Base-by-base conservation (phyloP, 345 rosid genomes). In the Bruguiera sexangula region DNA sequence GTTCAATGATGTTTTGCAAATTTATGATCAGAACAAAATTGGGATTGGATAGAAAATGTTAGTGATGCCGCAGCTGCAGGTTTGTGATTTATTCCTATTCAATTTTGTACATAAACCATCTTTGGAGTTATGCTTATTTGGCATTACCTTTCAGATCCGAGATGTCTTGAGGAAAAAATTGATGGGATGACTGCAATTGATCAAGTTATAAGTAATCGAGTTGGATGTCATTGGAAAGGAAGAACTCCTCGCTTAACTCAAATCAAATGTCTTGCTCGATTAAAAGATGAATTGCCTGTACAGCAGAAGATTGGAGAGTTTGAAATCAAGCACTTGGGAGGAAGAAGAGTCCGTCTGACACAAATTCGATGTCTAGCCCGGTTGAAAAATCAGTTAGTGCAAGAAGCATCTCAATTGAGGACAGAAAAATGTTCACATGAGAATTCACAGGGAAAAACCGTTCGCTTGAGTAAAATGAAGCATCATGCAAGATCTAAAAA, bases 401-500 rank as follows among this genome's bases (percentile, higher is more conserved):
- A 66, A 29, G 46, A 20, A 8, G 16, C 19, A 2, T 43, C 50
- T 43, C 50, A 43, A 13, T 11, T 2, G 60, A 66, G 26, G 26
- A 51, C 27, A 43, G 60, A 30, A 34, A 34, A 20, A 20, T 53
- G 30, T 31, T 11, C 26, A 8, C 24, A 8, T 31, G 37, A 26
- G 46, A 29, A 53, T 53, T 30, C 52, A 18, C 29, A 30, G 9
- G 22, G 46, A 32, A 66, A 39, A 51, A 66, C n/a, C 53, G 32
- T 52, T n/a, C 60, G 69, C 11, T 53, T 66, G 46, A 66, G 59
- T 21, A 30, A 53, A 66, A 27, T 66, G 5, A 51, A 52, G 60
- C 69, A n/a, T 51, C 27, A 3, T 29, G 69, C 69, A 16, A 18
- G 60, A 31, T 66, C 46, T 66, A 66, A 66, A 53, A 32, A n/a